These are phyloP conservation scores for Galeopsis tetrahit DNA, from an alignment of 257 asterid species.

Conservation along the genomic window DNA sequence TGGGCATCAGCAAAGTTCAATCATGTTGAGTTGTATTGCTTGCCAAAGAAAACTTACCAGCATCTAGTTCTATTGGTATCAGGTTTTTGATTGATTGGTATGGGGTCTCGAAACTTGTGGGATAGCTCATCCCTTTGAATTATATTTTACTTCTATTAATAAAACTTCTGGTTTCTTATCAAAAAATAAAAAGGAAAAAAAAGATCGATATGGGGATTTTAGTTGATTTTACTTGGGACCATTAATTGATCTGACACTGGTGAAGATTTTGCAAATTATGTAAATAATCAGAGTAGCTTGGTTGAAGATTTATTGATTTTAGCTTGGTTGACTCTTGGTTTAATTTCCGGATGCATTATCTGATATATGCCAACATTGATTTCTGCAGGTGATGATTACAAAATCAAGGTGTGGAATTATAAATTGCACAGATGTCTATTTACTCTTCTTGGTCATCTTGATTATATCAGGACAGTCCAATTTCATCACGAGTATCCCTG, in stretches of 20 bases:
- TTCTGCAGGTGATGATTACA: constrained; percentile 94
- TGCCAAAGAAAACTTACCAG: not conserved
- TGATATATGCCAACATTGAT: constrained; percentile 18
- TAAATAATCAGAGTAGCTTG: not conserved
- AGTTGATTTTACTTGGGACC: constrained; percentile 18
- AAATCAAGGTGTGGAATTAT: constrained; percentile 97
- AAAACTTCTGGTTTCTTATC: not conserved
- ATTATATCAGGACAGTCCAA: constrained; percentile 92
- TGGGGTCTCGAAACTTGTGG: not conserved
- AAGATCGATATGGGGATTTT: not conserved
- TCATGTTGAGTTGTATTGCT: not conserved
- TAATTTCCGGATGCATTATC: not conserved
- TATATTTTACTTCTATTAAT: not conserved
- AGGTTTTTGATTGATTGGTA: not conserved
- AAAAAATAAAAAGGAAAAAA: not conserved
- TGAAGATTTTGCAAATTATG: constrained; percentile 1
- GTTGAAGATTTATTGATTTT: constrained; percentile 16
- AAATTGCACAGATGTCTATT: constrained; percentile 93
- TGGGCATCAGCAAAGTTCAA: constrained; percentile 3
- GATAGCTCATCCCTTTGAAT: not conserved
- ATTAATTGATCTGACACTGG: not conserved
- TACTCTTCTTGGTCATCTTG: constrained; percentile 98
- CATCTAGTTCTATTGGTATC: constrained; percentile 15
- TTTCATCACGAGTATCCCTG: constrained; percentile 98
- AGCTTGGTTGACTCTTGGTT: not conserved